Evolutionary conservation across 345 rosid species (phyloP), one percentile per base, ranked within the genome.

Genomic region (Bruguiera gymnorhiza): DNA sequence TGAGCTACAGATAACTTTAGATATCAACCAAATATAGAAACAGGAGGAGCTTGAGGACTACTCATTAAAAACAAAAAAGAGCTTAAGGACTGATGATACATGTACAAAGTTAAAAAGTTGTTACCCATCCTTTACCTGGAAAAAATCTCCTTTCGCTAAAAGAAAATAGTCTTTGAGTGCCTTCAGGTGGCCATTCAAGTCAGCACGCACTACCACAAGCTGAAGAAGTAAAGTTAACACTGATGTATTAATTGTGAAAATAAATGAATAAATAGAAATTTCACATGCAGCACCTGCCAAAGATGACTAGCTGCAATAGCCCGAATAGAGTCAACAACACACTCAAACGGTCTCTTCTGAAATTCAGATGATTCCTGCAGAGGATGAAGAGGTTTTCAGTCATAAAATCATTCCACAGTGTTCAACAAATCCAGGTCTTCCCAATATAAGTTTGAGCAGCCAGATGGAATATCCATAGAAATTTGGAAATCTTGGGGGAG

Each of bases 301-400:
- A 95, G 97, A 88, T 92, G 97, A 80, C 97, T 83, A 61, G 97
- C 99, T 61, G 99, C 97, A 70, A 92, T 82, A 69, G 97, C 93
- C 60, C 93, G 88, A 74, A 92, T 88, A 62, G 96, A 87, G 82
- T 90, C 97, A 62, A 92, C 80, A 32, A 91, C 87, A 77, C 75
- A 84, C 79, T 95, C 97, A 77, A 95, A 95, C 59, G 88, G 87
- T 76, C 97, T 87, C 83, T 87, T 92, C 87, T 87, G 96, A 83
- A 95, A 95, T 76, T 89, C 98, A 59, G 95, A 88, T 67, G 91
- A 82, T 76, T 95, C 96, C 99, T 92, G 78, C 79, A 78, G 39
- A 69, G 19, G 71, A 62, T 65, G 52, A n/a, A n/a, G 15, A 39
- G 3, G 15, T 2, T 3, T 43, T 43, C 50, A 43, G 50, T 3